These are phyloP conservation scores for Mollisiaceae sp. DNA, from an alignment of 2,329 filamentous ascomycete species.

Conservation along the genomic window DNA sequence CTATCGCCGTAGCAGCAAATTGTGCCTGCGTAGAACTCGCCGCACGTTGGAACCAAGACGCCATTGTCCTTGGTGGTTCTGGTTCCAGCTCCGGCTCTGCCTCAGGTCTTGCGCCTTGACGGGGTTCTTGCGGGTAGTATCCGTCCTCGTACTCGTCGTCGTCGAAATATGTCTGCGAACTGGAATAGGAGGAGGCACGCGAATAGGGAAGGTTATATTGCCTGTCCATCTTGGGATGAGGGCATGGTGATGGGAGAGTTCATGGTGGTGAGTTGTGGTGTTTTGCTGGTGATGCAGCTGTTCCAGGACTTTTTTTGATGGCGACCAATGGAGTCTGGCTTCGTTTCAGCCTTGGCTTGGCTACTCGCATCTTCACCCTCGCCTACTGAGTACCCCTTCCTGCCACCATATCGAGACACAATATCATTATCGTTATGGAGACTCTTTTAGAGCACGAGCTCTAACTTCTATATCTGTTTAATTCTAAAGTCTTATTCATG, in stretches of 20 bases:
- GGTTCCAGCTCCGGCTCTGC: slow-evolving; percentile 9
- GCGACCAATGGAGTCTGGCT: not conserved
- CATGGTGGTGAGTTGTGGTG: slow-evolving; percentile 7
- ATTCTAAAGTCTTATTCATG: too few species aligned
- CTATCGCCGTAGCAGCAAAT: slow-evolving; percentile 72
- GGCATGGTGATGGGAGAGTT: not conserved
- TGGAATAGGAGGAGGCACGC: slow-evolving; percentile 3
- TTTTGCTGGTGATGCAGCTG: not conserved
- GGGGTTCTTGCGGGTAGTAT: not conserved
- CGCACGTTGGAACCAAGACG: slow-evolving; percentile 38
- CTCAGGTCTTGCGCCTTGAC: not conserved
- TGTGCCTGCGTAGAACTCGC: slow-evolving; percentile 49
- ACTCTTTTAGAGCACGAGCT: not conserved
- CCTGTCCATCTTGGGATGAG: slow-evolving; percentile 7
- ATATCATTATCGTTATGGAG: not conserved
- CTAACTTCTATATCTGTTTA: too few species aligned
- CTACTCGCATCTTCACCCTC: not conserved
- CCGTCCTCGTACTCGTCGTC: slow-evolving; percentile 1
- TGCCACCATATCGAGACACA: not conserved
- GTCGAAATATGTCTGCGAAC: not conserved
- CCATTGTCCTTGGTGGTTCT: slow-evolving; percentile 30
- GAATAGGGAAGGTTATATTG: slow-evolving; percentile 11
- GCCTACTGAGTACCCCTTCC: not conserved
- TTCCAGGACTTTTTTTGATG: not conserved
- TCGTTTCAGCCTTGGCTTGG: slow-evolving; percentile 5